Base-by-base conservation (phyloP, 2,329 filamentous ascomycete species). In the Exophiala sideris region DNA sequence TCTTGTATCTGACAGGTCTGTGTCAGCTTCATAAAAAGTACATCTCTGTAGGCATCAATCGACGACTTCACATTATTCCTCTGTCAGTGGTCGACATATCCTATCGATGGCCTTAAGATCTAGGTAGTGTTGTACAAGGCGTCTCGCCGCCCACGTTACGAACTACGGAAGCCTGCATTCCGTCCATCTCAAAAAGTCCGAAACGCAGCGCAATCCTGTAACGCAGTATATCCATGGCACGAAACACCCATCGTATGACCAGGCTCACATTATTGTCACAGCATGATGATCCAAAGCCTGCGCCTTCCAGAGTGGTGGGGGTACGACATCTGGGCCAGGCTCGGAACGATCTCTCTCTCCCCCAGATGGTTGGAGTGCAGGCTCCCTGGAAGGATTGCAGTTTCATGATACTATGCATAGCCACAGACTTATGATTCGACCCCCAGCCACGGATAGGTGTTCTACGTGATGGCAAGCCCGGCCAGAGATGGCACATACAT, bases 401-500 rank as follows among this genome's bases (percentile, higher is more conserved):
- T 12, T 11, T 14, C 14, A 16, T n/a, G 29, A 18, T 44, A 35
- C 21, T 36, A n/a, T 51, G 53, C 57, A 59, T 59, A 56, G 57
- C 57, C 57, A 59, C 57, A 56, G 18, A 40, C 12, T 41, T 41
- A 18, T 34, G 35, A 40, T 35, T 14, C 33, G 41, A 12, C 52
- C 54, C 50, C 54, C 50, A 57, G 54, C 50, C 50, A 49, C 54
- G 42, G 29, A 49, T 33, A 32, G 46, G 38, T 35, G 44, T 34
- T 18, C 20, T 44, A 12, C 21, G 29, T 29, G 16, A 18, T 44
- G 49, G 42, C 14, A 34, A 47, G 47, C 34, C 24, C 48, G 48
- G 46, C 54, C 57, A 52, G 54, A 56, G 57, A 60, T 60, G 57
- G 57, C 39, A 60, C 24, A 3, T 29, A 29, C 24, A 29, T 29